Conservation (phyloP, 2,329 filamentous ascomycete genomes). For the Pseudogymnoascus sp. region DNA sequence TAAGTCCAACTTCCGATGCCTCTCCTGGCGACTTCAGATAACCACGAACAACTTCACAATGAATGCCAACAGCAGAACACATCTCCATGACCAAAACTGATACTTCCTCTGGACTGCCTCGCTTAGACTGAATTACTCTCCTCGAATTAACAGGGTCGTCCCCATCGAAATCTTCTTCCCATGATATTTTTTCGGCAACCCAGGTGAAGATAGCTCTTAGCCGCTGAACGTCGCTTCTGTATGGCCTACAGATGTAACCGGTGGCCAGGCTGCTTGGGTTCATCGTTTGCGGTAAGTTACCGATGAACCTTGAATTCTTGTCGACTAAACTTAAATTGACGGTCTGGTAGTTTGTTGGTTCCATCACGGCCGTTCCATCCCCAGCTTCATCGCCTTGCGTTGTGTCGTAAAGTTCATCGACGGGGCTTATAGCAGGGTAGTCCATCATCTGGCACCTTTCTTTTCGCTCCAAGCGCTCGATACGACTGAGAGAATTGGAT, state of each 20-base stretch:
- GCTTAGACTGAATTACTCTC: slow-evolving; percentile 72
- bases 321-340: slow-evolving; percentile 83
- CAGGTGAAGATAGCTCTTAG: slow-evolving; percentile 93
- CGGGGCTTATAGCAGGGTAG: slow-evolving; percentile 75
- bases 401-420: slow-evolving; percentile 78
- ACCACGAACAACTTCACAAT: slow-evolving; percentile 78
- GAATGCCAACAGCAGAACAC: slow-evolving; percentile 81
- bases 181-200: slow-evolving; percentile 88
- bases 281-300: slow-evolving; percentile 70
- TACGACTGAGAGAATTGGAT: slow-evolving; percentile 84
- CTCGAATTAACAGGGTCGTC: slow-evolving; percentile 61
- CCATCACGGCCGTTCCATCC: slow-evolving; percentile 72
- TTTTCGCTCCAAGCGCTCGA: slow-evolving; percentile 73
- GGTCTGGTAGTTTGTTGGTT: slow-evolving; percentile 71
- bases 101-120: slow-evolving; percentile 83
- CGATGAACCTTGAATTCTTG: slow-evolving; percentile 89
- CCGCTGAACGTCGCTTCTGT: slow-evolving; percentile 87
- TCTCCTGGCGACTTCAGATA: slow-evolving; percentile 90
- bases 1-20: slow-evolving; percentile 65
- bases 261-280: slow-evolving; percentile 78
- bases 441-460: slow-evolving; percentile 95
- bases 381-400: slow-evolving; percentile 85
- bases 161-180: slow-evolving; percentile 93
- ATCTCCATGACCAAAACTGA: slow-evolving; percentile 84
- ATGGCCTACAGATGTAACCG: slow-evolving; percentile 86